Percentiles rank a stretch among this genome's conserved stretches.
These are phyloP conservation scores for Solanum hybrid DNA, from an alignment of 305 asterid genomes.

Conservation along the genomic window DNA sequence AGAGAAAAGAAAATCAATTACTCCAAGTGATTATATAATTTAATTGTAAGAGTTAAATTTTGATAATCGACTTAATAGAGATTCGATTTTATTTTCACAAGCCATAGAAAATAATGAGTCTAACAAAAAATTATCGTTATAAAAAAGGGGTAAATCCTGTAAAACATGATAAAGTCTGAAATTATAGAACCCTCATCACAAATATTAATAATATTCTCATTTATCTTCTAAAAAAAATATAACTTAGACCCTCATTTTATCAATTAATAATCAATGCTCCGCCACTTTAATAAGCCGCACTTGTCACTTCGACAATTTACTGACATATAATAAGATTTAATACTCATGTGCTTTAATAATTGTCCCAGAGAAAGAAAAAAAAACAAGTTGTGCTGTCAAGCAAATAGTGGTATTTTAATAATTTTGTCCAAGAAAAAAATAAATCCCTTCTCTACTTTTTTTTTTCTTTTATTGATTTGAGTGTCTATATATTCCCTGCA, in stretches of 20 bases:
- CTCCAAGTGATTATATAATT: not conserved
- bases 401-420: not conserved
- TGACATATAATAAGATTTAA: not conserved
- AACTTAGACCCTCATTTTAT: no score
- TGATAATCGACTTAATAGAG: not conserved
- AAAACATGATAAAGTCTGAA: no score
- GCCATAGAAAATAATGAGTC: not conserved
- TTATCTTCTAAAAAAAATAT: no score
- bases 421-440: not conserved
- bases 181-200: not conserved
- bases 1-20: not conserved
- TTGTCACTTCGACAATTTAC: not conserved
- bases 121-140: not conserved
- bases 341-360: not conserved
- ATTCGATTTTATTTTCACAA: not conserved
- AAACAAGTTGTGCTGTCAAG: not conserved
- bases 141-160: no score
- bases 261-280: not conserved
- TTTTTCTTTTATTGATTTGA: not conserved
- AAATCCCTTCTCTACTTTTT: not conserved
- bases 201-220: no score
- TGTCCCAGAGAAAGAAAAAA: not conserved
- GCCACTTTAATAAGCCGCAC: not conserved
- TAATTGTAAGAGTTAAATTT: not conserved
- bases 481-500: not conserved